Conservation (phyloP, 23 red algal species). For the Gracilaria domingensis region DNA sequence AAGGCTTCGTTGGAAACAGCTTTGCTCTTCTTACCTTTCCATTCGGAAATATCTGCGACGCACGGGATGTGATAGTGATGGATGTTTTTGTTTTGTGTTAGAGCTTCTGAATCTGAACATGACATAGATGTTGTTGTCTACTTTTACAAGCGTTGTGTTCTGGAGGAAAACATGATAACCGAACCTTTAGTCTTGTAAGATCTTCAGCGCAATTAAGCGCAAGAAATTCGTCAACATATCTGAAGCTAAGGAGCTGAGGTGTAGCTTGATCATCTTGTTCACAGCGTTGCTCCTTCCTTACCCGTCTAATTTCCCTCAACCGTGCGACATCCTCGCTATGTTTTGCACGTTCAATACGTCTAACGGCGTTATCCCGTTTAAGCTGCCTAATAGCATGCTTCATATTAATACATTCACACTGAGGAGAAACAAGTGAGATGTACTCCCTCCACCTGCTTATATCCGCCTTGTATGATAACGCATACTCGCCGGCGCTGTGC, state of each 20-base stretch:
- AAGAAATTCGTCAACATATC: slow-evolving; percentile 79
- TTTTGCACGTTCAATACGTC: slow-evolving; percentile 42
- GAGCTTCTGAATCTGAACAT: not conserved
- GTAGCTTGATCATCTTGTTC: not conserved
- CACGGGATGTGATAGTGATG: not conserved
- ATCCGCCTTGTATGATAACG: slow-evolving; percentile 40
- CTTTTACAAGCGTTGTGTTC: not conserved
- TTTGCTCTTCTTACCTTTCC: slow-evolving; percentile 46
- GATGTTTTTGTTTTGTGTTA: not conserved
- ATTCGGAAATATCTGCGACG: slow-evolving; percentile 64
- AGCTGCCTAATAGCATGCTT: not conserved
- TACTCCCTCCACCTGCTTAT: slow-evolving; percentile 49
- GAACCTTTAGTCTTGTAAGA: slow-evolving; percentile 60
- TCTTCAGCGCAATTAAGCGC: slow-evolving; percentile 64
- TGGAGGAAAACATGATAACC: not conserved
- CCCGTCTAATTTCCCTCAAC: slow-evolving; percentile 22
- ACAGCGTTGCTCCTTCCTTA: slow-evolving; percentile 28
- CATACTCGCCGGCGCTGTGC: slow-evolving; percentile 34
- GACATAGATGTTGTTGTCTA: not conserved
- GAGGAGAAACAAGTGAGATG: slow-evolving; percentile 39
- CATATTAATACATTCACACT: slow-evolving; percentile 15
- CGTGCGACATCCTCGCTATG: slow-evolving; percentile 4
- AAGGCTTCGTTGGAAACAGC: not conserved
- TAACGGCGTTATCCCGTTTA: slow-evolving; percentile 18
- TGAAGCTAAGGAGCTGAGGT: slow-evolving; percentile 46